Percentiles rank a stretch among this genome's conserved stretches.
These are phyloP conservation scores for Tremella fuciformis DNA, from an alignment of 768 basidiomycete species.

Conservation along the genomic window DNA sequence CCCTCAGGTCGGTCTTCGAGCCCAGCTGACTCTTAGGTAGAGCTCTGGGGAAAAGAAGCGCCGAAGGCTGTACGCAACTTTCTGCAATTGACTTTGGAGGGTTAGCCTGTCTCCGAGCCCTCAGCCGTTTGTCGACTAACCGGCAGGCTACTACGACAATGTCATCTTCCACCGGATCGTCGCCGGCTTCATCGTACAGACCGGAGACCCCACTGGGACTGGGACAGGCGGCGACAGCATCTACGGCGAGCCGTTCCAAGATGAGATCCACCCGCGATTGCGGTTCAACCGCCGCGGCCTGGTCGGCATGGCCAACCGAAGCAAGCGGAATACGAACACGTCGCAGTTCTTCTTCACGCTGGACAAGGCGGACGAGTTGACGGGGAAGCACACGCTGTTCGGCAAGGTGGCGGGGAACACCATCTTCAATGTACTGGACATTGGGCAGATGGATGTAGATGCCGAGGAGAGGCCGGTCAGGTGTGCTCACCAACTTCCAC, in stretches of 20 bases:
- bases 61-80: conserved; percentile 93
- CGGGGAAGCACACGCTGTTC: conserved; percentile 92
- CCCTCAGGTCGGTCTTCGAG: not conserved
- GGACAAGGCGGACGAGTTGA: conserved; percentile 85
- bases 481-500: conserved; percentile 55
- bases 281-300: conserved; percentile 79
- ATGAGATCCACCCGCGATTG: conserved; percentile 88
- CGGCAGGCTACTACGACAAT: conserved; percentile 87
- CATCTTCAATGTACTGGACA: conserved; percentile 70
- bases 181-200: conserved; percentile 88
- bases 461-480: conserved; percentile 43
- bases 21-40: conserved; percentile 58
- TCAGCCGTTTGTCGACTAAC: not conserved
- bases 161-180: conserved; percentile 94
- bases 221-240: conserved; percentile 92
- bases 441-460: conserved; percentile 68
- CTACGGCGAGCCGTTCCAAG: conserved; percentile 91
- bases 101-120: conserved; percentile 55
- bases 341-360: conserved; percentile 96
- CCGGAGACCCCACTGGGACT: conserved; percentile 86
- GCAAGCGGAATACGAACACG: conserved; percentile 80
- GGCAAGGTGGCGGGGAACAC: conserved; percentile 60
- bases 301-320: conserved; percentile 90
- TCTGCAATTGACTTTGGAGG: conserved; percentile 82
- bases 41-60: conserved; percentile 94